Percentiles rank a stretch among this genome's conserved stretches.
These are phyloP conservation scores for Echites panduratus DNA, from an alignment of 257 asterid species.

Conservation along the genomic window DNA sequence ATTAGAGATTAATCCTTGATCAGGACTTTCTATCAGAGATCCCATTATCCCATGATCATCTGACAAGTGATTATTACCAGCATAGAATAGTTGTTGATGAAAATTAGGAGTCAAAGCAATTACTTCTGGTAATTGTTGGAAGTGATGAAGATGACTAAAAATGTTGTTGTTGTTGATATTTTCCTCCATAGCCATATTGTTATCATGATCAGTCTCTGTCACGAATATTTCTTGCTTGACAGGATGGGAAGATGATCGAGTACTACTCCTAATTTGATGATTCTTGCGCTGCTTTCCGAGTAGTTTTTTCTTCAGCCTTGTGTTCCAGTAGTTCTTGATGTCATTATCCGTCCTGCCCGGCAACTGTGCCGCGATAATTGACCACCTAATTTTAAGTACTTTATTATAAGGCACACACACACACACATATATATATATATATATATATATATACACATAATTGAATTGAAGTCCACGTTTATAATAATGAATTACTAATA, in stretches of 20 bases:
- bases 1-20: too few species aligned
- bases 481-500: background rate
- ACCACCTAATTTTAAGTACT: slow-evolving; percentile 25
- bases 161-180: background rate
- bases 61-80: background rate
- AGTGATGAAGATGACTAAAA: background rate
- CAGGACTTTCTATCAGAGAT: background rate
- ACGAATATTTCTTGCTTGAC: slow-evolving; percentile 9
- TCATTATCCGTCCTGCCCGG: slow-evolving; percentile 43
- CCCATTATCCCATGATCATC: background rate
- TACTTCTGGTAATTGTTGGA: background rate
- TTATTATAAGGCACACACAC: too few species aligned
- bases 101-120: slow-evolving; percentile 7
- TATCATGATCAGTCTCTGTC: slow-evolving; percentile 4
- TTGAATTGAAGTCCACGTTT: too few species aligned
- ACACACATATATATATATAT: too few species aligned
- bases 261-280: background rate
- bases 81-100: background rate
- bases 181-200: background rate
- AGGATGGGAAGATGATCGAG: background rate
- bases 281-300: slow-evolving; percentile 27
- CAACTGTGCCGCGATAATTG: slow-evolving; percentile 36
- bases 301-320: slow-evolving; percentile 36
- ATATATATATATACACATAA: too few species aligned
- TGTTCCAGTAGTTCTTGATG: slow-evolving; percentile 42